Base-by-base conservation (phyloP, 1,139 yeast genomes). In the Kodamaea sp. region DNA sequence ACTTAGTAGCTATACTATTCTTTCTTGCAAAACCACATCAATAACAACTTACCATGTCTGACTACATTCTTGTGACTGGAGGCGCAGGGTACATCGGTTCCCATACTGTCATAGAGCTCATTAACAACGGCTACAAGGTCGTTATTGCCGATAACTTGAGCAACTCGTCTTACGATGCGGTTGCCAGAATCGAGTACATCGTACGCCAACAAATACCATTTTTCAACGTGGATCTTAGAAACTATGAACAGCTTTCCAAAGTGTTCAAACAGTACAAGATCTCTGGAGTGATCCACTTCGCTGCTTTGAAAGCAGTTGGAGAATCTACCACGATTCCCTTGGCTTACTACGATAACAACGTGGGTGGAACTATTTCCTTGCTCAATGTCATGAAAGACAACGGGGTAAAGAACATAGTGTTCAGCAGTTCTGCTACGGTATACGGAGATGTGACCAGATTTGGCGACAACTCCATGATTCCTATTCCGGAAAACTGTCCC, bases 61-160 rank as follows among this genome's bases (percentile, higher is more conserved):
- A 43, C 12, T 71, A 70, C 55, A 81, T 84, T 38, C 67, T 85
- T 39, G 90, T 86, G 22, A 83, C 95, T 21, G 95, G 95, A 29
- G 95, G 95, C 36, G 88, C 94, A 22, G 95, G 95, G 21, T 86
- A 86, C 60, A 84, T 86, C 51, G 95, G 95, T 18, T 82, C 92
- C 12, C 95, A 85, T 55, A 82, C 92, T 2, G 83, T 80, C 6
- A 75, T 83, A 24, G 84, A 81, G 47, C 70, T 85, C 37, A 57
- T 83, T 38, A 71, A 77, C 44, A 71, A 78, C 35, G 87, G 87
- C 23, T 76, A 80, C 52, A 71, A 80, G 29, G 89, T 84, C 20
- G 80, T 86, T 14, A 73, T 86, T 31, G 77, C 81, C 23, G 95
- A 86, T 58, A 83, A 82, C 54, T 67, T 83, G 42, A 63, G 72